These are phyloP conservation scores for Zygoascus bituminiphila DNA, from an alignment of 805 yeast species.

Conservation along the genomic window DNA sequence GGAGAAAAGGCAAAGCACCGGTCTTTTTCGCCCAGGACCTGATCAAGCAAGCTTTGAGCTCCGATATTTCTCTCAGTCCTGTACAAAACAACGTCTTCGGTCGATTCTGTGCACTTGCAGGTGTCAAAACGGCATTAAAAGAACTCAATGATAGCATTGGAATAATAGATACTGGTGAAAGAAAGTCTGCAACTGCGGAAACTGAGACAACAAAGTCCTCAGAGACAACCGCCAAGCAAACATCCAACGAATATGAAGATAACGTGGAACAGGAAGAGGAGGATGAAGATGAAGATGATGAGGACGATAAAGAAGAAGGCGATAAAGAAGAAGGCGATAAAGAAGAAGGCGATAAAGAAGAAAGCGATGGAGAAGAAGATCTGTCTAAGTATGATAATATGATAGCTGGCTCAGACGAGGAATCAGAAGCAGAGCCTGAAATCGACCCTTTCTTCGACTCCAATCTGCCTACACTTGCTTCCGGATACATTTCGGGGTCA, in stretches of 20 bases:
- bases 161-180: neutral
- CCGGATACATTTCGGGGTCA: constrained; percentile 80
- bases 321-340: no score
- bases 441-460: constrained; percentile 33
- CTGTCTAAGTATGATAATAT: neutral
- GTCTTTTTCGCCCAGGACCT: neutral
- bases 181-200: constrained; percentile 1
- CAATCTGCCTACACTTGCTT: constrained; percentile 57
- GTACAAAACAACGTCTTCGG: neutral
- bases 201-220: constrained; percentile 1
- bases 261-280: constrained; percentile 7
- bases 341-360: constrained; percentile 15
- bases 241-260: neutral
- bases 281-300: constrained; percentile 16
- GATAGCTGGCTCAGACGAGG: constrained; percentile 17
- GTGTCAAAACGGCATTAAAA: neutral
- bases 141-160: neutral
- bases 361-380: constrained; percentile 3
- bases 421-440: constrained; percentile 28
- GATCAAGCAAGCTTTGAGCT: neutral
- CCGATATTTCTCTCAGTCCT: neutral
- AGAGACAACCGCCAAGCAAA: neutral
- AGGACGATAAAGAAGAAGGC: constrained; percentile 16
- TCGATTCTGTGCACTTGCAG: neutral
- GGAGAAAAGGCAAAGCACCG: neutral